These are phyloP conservation scores for Aspergillus affinis DNA, from an alignment of 495 filamentous ascomycete species.

Conservation along the genomic window DNA sequence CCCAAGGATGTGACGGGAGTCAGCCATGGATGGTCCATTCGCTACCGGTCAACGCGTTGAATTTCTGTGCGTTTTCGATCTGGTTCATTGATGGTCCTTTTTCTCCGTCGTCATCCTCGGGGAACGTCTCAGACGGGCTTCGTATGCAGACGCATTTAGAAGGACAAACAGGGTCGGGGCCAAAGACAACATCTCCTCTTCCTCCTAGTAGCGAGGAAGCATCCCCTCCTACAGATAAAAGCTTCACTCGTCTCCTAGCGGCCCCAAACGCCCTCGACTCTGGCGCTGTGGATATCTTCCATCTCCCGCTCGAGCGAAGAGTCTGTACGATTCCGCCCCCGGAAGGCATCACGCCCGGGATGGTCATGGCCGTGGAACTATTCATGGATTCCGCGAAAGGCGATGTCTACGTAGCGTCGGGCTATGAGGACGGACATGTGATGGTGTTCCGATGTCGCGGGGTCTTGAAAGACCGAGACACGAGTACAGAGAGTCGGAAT, in stretches of 20 bases:
- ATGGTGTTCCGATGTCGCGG: constrained; percentile 51
- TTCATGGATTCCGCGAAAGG: constrained; percentile 34
- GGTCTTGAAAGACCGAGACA: constrained; percentile 13
- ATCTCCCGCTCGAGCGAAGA: constrained; percentile 71
- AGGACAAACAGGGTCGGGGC: background rate
- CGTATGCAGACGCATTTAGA: background rate
- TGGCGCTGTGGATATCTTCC: constrained; percentile 82
- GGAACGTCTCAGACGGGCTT: no score
- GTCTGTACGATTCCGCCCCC: constrained; percentile 64
- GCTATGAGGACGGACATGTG: constrained; percentile 83
- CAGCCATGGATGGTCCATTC: constrained; percentile 84
- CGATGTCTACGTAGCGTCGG: constrained; percentile 59
- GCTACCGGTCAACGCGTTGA: constrained; percentile 85
- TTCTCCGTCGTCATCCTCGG: background rate
- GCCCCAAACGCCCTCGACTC: constrained; percentile 77
- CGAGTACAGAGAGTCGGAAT: constrained; percentile 6
- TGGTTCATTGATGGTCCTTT: constrained; percentile 19
- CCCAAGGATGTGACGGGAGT: constrained; percentile 21
- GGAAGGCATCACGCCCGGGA: constrained; percentile 64
- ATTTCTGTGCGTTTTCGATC: constrained; percentile 88
- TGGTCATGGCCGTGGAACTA: constrained; percentile 84
- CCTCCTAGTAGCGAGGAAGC: background rate
- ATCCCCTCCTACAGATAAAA: background rate
- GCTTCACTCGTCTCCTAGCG: constrained; percentile 51
- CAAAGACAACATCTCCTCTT: background rate